Conservation (phyloP, 441 rosid genomes). For the Raphanus hybrid region DNA sequence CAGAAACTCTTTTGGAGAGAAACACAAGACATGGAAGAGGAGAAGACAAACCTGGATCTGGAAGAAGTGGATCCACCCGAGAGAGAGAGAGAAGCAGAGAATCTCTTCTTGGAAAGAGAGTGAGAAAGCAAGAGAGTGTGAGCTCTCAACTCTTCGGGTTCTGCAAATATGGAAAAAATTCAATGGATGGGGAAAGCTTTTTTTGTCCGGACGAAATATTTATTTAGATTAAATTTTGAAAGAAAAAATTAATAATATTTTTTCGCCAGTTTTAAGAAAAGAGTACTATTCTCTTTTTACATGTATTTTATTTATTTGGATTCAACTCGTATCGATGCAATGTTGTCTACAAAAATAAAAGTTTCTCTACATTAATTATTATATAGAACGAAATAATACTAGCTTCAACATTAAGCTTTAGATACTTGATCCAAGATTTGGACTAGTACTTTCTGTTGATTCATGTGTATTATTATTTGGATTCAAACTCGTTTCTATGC, state of each 20-base stretch:
- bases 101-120: slow-evolving; percentile 19
- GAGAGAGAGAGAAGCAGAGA: slow-evolving; percentile 25
- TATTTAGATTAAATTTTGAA: neutral
- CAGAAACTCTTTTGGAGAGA: neutral
- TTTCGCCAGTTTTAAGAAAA: neutral
- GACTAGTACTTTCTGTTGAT: neutral
- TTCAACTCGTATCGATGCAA: slow-evolving; percentile 8
- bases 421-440: slow-evolving; percentile 8
- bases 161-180: slow-evolving; percentile 20
- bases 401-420: slow-evolving; percentile 6
- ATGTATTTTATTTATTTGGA: neutral
- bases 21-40: slow-evolving; percentile 13
- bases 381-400: neutral
- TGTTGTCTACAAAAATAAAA: neutral
- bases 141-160: slow-evolving; percentile 30
- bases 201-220: neutral
- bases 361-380: neutral
- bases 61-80: slow-evolving; percentile 32
- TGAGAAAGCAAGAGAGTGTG: slow-evolving; percentile 33
- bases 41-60: slow-evolving; percentile 46
- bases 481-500: neutral
- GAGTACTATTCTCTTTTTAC: neutral
- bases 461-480: neutral
- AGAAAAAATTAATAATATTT: neutral
- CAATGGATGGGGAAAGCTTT: slow-evolving; percentile 4